phyloP scores from a whole-genome alignment of 441 rosid genomes.

The Gossypium gossypioides region DNA sequence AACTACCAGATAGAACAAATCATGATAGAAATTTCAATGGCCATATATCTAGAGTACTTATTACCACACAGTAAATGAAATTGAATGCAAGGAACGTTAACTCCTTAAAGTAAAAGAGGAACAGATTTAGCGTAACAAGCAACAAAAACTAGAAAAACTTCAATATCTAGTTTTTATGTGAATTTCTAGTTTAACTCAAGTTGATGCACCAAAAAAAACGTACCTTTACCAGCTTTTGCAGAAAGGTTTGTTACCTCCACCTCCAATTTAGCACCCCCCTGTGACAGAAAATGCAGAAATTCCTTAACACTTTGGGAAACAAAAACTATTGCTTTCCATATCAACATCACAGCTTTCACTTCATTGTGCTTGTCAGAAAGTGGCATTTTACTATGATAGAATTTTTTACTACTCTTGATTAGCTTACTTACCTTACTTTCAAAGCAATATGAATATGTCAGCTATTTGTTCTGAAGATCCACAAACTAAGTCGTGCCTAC shows the following conservation, averaged over 20 bases:
- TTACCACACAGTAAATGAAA: background rate
- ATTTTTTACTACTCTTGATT: background rate
- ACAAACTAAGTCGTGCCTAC: background rate
- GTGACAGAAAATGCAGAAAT: slow-evolving; percentile 18
- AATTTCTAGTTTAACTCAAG: background rate
- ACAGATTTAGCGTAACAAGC: background rate
- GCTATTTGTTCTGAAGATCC: background rate
- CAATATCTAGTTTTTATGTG: background rate
- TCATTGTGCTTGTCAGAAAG: background rate
- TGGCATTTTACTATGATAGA: background rate
- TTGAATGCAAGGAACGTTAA: background rate
- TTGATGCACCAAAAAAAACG: slow-evolving; percentile 11
- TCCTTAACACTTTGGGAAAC: background rate
- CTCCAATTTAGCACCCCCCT: slow-evolving; percentile 87
- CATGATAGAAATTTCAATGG: background rate
- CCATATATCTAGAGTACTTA: background rate
- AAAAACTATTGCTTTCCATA: background rate
- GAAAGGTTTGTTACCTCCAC: slow-evolving; percentile 98
- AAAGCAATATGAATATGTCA: background rate
- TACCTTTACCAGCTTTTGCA: slow-evolving; percentile 99
- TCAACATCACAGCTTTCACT: background rate
- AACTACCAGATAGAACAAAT: background rate
- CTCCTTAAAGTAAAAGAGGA: background rate
- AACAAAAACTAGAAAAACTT: slow-evolving; percentile 4
- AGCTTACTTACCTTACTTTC: background rate